These are phyloP conservation scores for Daldinia sp. DNA, from an alignment of 2,329 filamentous ascomycete genomes.

Conservation along the genomic window DNA sequence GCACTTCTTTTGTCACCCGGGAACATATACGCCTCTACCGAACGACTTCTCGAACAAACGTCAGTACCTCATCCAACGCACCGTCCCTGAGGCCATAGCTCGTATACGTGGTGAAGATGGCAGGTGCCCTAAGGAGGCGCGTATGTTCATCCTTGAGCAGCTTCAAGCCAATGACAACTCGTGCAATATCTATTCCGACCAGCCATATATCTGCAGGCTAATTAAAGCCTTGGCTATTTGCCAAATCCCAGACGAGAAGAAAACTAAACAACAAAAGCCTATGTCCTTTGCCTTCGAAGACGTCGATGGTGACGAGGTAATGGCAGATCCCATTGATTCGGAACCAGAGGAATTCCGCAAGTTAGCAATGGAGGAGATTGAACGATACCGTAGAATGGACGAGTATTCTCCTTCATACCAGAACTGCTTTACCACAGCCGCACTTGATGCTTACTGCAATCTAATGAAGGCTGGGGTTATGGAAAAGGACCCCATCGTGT, in stretches of 20 bases:
- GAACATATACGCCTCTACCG: conserved; percentile 81
- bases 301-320: conserved; percentile 57
- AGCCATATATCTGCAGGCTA: conserved; percentile 86
- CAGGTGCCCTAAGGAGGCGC: conserved; percentile 81
- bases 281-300: conserved; percentile 59
- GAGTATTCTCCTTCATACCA: conserved; percentile 77
- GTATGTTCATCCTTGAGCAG: conserved; percentile 88
- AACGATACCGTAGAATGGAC: conserved; percentile 74
- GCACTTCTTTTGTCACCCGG: conserved; percentile 86
- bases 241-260: conserved; percentile 63
- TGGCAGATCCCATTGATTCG: conserved; percentile 56
- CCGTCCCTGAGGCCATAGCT: conserved; percentile 84
- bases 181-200: conserved; percentile 88
- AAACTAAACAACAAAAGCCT: conserved; percentile 56
- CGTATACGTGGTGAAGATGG: conserved; percentile 80
- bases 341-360: conserved; percentile 64
- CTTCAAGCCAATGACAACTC: conserved; percentile 95
- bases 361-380: conserved; percentile 71
- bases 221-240: conserved; percentile 73
- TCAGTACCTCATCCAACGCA: conserved; percentile 84
- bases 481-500: conserved; percentile 64
- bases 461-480: conserved; percentile 75
- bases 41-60: conserved; percentile 93
- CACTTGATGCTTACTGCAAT: conserved; percentile 69
- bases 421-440: conserved; percentile 74